Percentiles rank a stretch among this genome's conserved stretches.
These are phyloP conservation scores for Prototheca wickerhamii DNA, from an alignment of 163 green algal species.

Conservation along the genomic window DNA sequence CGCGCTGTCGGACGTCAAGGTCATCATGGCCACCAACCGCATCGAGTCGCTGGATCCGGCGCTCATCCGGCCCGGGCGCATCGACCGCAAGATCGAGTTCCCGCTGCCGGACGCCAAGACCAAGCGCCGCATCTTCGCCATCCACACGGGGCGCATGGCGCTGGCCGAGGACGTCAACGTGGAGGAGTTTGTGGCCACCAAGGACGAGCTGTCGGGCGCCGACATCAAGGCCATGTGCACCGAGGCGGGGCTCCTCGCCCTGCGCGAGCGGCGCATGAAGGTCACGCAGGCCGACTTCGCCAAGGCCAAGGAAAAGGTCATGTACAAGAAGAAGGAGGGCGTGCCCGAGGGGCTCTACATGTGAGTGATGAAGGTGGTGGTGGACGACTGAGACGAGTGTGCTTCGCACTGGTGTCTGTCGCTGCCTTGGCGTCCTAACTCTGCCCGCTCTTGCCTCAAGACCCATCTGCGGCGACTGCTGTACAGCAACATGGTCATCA, in stretches of 20 bases:
- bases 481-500: no score
- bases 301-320: constrained; percentile 96
- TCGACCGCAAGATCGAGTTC: constrained; percentile 99
- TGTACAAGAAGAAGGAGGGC: constrained; percentile 99
- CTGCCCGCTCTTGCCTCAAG: no score
- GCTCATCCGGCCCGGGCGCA: constrained; percentile 90
- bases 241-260: constrained; percentile 93
- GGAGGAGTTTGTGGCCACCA: constrained; percentile 98
- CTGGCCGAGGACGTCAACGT: constrained; percentile 92
- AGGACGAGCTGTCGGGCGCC: constrained; percentile 89
- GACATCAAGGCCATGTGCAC: constrained; percentile 99
- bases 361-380: constrained; percentile 37
- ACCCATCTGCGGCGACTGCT: no score
- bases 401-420: no score
- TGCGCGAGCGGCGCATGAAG: constrained; percentile 94
- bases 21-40: constrained; percentile 98
- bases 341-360: constrained; percentile 97
- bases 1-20: constrained; percentile 92
- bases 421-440: no score
- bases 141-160: constrained; percentile 75
- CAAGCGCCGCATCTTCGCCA: constrained; percentile 96
- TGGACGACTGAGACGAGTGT: not conserved
- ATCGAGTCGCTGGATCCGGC: constrained; percentile 96
- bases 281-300: constrained; percentile 96
- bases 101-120: constrained; percentile 96